Evolutionary conservation across 192 early-diverging fungal genomes (phyloP), one percentile per base, ranked within the genome.

Genomic region (Gonapodya sp.): DNA sequence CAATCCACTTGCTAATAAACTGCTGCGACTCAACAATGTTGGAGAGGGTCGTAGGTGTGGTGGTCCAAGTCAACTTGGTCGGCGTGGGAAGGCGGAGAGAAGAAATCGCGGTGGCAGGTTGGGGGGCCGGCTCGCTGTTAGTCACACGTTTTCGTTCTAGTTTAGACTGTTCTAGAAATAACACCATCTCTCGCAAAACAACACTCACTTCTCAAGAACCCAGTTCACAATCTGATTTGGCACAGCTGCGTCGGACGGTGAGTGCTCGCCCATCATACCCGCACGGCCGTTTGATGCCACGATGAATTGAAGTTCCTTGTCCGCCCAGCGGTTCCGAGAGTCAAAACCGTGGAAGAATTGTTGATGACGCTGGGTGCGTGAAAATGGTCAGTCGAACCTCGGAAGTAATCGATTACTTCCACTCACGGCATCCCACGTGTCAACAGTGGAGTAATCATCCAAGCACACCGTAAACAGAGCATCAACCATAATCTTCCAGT

Each of bases 241-340:
- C 2, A 77, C 75, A 14, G 94, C 97, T 74, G 94, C 97, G 82
- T 99, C 97, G 96, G 97, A 88, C 86, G 87, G 89, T 31, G 85
- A 87, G 83, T 90, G 89, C 87, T 98, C 96, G 73, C 97, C 96
- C 85, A 96, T 98, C 79, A 96, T 89, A 83, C 97, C 97, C 36
- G 94, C 89, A 35, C 94, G 92, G 31, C 95, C 97, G 81, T 91
- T 95, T 83, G 83, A 91, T 74, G 94, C 84, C 35, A 98, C 91
- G 72, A 98, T 92, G 35, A 98, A 83, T 85, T 95, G 94, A 74
- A 98, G 87, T 31, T 94, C 87, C 89, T 98, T 98, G 87, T 98
- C 97, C 87, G 95, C 97, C 96, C 96, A 98, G 35, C 97, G 89
- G 85, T 98, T 98, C 78, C 84, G 83, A 0, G 89, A 95, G 34